Percentiles rank a stretch among this genome's conserved stretches.
Evolutionary conservation across 306 rosid species (phyloP).

Genomic region (Crotalaria pallida): DNA sequence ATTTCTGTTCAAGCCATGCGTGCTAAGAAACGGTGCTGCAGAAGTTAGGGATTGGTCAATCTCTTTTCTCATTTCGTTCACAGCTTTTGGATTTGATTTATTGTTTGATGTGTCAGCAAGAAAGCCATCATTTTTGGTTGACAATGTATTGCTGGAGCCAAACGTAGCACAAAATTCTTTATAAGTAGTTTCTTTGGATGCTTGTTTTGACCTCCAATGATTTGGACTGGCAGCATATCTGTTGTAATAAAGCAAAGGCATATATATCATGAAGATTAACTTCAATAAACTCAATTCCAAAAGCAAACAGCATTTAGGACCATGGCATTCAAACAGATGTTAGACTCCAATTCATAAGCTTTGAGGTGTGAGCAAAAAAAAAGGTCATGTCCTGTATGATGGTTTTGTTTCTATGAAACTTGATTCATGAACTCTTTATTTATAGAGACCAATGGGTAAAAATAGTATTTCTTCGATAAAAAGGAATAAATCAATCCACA

Average conservation of each 20-base stretch:
- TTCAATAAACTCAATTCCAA: constrained; percentile 1
- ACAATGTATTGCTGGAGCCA: constrained; percentile 52
- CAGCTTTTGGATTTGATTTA: constrained; percentile 34
- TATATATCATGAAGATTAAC: neutral
- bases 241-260: constrained; percentile 23
- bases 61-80: constrained; percentile 62
- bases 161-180: constrained; percentile 62
- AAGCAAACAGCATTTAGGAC: constrained; percentile 10
- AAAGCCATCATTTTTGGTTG: constrained; percentile 35
- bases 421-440: neutral
- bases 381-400: neutral
- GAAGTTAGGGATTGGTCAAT: constrained; percentile 49
- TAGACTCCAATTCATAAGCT: neutral
- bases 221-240: constrained; percentile 77
- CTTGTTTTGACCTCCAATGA: constrained; percentile 85
- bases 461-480: neutral
- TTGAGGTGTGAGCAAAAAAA: neutral
- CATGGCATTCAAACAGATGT: neutral
- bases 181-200: constrained; percentile 68
- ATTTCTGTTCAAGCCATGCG: constrained; percentile 40
- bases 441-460: neutral
- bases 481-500: constrained; percentile 19
- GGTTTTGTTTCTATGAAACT: neutral
- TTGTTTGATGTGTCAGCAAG: constrained; percentile 42
- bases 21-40: constrained; percentile 61